phyloP scores from a whole-genome alignment of 2,329 filamentous ascomycete species.

The Ophiostoma sp. region DNA sequence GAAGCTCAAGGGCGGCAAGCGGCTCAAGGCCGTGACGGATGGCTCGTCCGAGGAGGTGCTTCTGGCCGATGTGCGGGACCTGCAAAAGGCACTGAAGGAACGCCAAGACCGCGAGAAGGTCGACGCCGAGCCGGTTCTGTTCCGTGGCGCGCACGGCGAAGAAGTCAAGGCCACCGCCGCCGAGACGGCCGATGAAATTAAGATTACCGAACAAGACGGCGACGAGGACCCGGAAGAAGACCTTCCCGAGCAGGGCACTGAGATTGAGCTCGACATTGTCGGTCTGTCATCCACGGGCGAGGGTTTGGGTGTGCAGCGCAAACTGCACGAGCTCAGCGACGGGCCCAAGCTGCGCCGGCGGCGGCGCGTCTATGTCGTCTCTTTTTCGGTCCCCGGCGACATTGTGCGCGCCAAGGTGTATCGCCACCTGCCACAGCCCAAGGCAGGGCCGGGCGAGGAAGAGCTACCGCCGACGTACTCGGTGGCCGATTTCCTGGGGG shows the following conservation, averaged over 20 bases:
- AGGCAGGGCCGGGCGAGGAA: neutral
- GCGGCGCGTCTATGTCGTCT: slow-evolving; percentile 75
- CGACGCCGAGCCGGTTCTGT: slow-evolving; percentile 26
- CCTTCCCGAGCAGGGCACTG: slow-evolving; percentile 67
- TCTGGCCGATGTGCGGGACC: slow-evolving; percentile 59
- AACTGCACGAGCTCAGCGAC: slow-evolving; percentile 35
- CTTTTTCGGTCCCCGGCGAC: slow-evolving; percentile 87
- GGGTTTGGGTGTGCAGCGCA: slow-evolving; percentile 68
- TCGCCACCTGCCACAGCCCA: slow-evolving; percentile 61
- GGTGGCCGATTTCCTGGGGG: slow-evolving; percentile 77
- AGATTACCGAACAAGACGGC: slow-evolving; percentile 27
- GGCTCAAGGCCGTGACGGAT: slow-evolving; percentile 55
- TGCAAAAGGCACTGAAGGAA: slow-evolving; percentile 49
- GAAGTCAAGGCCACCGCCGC: slow-evolving; percentile 4
- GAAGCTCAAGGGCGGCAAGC: slow-evolving; percentile 59
- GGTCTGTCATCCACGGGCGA: slow-evolving; percentile 90
- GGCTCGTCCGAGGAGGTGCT: slow-evolving; percentile 69
- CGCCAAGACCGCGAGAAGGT: slow-evolving; percentile 34
- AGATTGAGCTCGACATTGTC: slow-evolving; percentile 78
- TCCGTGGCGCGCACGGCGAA: slow-evolving; percentile 26
- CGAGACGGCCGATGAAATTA: slow-evolving; percentile 1
- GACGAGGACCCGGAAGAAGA: slow-evolving; percentile 29
- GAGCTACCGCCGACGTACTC: slow-evolving; percentile 58
- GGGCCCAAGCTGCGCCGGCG: slow-evolving; percentile 41
- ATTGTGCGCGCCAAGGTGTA: slow-evolving; percentile 74